These are phyloP conservation scores for Candida berthetii DNA, from an alignment of 805 yeast species.

Conservation along the genomic window DNA sequence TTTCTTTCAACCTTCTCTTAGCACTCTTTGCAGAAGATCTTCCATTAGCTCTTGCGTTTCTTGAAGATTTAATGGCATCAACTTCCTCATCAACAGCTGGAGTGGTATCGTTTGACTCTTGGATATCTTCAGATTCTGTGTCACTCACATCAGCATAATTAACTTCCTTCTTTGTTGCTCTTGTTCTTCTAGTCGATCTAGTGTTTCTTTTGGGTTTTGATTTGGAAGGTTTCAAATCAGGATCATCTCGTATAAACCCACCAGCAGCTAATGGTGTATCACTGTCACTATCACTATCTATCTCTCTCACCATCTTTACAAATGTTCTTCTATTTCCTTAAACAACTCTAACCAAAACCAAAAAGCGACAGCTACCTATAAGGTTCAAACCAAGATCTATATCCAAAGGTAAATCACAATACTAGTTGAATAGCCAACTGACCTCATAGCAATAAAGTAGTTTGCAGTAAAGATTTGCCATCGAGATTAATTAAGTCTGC, in stretches of 20 bases:
- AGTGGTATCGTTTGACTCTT: neutral
- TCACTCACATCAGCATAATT: neutral
- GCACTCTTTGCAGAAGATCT: conserved; percentile 19
- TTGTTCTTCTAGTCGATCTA: neutral
- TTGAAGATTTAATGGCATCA: conserved; percentile 3
- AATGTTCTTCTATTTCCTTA: too few species aligned
- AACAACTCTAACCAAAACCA: too few species aligned
- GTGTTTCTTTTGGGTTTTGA: neutral
- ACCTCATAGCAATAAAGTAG: too few species aligned
- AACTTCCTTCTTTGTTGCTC: neutral
- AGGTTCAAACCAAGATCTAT: too few species aligned
- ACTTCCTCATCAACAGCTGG: conserved; percentile 6
- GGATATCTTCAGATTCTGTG: conserved; percentile 1
- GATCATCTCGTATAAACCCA: conserved; percentile 21
- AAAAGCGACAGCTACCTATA: too few species aligned
- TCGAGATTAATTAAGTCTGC: too few species aligned
- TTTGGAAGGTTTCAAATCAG: conserved; percentile 10
- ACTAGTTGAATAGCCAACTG: too few species aligned
- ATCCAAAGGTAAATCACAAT: too few species aligned
- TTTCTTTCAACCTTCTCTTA: conserved; percentile 16
- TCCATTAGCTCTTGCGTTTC: neutral
- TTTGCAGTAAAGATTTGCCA: too few species aligned
- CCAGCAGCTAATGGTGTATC: conserved; percentile 18
- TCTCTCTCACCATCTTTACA: too few species aligned
- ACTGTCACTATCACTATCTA: conserved; percentile 12